Evolutionary conservation across 768 basidiomycete species (phyloP).

Genomic region (Candolleomyces aberdarensis): DNA sequence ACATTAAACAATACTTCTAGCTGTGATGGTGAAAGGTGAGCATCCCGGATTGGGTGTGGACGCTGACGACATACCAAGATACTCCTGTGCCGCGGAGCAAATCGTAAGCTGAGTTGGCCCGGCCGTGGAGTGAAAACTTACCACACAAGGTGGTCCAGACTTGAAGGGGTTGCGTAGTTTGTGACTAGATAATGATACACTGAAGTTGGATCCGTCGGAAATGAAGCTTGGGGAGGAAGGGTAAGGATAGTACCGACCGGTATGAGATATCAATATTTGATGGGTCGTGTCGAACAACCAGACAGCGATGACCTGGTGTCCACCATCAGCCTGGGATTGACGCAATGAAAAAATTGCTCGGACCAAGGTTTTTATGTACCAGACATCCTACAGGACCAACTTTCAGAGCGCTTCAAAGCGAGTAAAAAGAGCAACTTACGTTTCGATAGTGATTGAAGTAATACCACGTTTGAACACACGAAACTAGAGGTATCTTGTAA

Average conservation of each 20-base stretch:
- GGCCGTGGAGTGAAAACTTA: slow-evolving; percentile 20
- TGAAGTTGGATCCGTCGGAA: slow-evolving; percentile 13
- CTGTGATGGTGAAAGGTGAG: slow-evolving; percentile 21
- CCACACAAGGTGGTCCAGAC: slow-evolving; percentile 44
- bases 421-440: slow-evolving; percentile 18
- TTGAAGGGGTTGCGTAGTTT: slow-evolving; percentile 43
- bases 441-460: slow-evolving; percentile 48
- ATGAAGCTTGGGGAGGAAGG: background rate
- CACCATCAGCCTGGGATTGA: background rate
- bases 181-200: slow-evolving; percentile 54
- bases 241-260: slow-evolving; percentile 27
- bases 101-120: background rate
- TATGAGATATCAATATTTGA: slow-evolving; percentile 53
- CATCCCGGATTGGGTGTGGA: background rate
- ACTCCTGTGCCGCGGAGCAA: slow-evolving; percentile 34
- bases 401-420: slow-evolving; percentile 7
- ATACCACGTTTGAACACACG: slow-evolving; percentile 55
- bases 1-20: slow-evolving; percentile 60
- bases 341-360: slow-evolving; percentile 1
- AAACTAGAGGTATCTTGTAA: slow-evolving; percentile 31
- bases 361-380: slow-evolving; percentile 52
- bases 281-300: slow-evolving; percentile 52
- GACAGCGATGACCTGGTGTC: slow-evolving; percentile 40
- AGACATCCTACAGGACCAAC: slow-evolving; percentile 34
- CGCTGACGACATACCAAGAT: slow-evolving; percentile 36